These are phyloP conservation scores for Fusarium gaditjirri DNA, from an alignment of 2,329 filamentous ascomycete species.

Conservation along the genomic window DNA sequence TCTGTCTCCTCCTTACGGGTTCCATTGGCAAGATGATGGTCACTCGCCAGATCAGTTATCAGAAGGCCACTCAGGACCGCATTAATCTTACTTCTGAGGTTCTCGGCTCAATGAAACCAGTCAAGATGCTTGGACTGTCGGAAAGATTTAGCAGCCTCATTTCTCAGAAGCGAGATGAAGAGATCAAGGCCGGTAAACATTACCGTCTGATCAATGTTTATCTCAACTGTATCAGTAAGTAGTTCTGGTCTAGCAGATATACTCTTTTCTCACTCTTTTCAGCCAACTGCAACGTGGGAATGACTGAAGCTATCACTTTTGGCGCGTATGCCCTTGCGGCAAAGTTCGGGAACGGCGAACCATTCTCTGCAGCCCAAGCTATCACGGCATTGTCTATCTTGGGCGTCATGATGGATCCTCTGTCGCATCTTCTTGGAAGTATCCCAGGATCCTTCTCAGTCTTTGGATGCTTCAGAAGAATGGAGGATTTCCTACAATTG, in stretches of 20 bases:
- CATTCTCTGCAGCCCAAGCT: conserved; percentile 46
- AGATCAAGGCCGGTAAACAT: conserved; percentile 41
- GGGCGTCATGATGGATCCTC: conserved; percentile 44
- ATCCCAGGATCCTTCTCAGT: conserved; percentile 43
- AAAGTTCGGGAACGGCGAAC: conserved; percentile 38
- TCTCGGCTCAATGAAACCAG: conserved; percentile 46
- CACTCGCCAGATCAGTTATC: conserved; percentile 45
- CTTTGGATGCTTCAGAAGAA: conserved; percentile 47
- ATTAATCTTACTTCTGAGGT: conserved; percentile 50
- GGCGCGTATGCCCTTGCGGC: conserved; percentile 46
- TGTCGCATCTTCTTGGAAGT: conserved; percentile 39
- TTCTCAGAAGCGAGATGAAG: conserved; percentile 41
- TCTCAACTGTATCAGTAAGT: conserved; percentile 44
- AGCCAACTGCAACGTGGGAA: conserved; percentile 43
- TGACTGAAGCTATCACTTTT: conserved; percentile 47
- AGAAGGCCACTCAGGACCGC: conserved; percentile 48
- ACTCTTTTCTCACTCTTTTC: neutral
- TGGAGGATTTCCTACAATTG: conserved; percentile 45
- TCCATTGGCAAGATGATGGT: conserved; percentile 43
- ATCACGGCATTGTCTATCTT: conserved; percentile 48
- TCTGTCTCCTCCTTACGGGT: conserved; percentile 36
- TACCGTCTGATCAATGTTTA: conserved; percentile 43
- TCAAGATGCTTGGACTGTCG: conserved; percentile 50
- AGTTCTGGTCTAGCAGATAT: neutral
- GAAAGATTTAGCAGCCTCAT: conserved; percentile 43